A percentile compares a stretch with the other conserved stretches of the same genome.
Conservation (phyloP, 139 green algal species). For the Picochlorum sp. region DNA sequence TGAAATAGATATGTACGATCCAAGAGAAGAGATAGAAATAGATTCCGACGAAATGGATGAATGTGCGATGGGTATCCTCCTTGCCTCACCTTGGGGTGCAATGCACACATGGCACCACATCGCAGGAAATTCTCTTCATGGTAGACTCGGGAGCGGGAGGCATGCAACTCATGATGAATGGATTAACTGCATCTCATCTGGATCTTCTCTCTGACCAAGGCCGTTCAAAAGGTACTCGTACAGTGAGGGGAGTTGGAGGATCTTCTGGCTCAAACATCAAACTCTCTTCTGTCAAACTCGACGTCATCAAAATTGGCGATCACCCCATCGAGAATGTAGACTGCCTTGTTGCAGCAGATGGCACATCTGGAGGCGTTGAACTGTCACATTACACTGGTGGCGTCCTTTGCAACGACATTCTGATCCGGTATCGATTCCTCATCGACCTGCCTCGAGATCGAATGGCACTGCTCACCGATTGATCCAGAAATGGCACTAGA, state of each 20-base stretch:
- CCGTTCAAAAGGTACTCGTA: not conserved
- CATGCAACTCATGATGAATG: conserved; percentile 27
- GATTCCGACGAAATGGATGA: not conserved
- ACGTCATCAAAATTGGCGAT: not conserved
- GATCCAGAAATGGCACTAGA: no score
- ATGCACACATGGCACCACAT: not conserved
- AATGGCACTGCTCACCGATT: not conserved
- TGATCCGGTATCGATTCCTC: conserved; percentile 14
- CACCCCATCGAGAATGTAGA: conserved; percentile 5
- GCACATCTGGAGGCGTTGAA: conserved; percentile 11
- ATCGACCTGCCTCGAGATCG: conserved; percentile 18
- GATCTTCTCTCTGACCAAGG: not conserved
- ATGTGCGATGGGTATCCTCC: conserved; percentile 5
- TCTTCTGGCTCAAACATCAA: not conserved
- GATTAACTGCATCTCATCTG: conserved; percentile 8
- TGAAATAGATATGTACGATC: not conserved
- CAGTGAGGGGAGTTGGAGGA: conserved; percentile 5
- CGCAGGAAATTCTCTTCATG: conserved; percentile 16
- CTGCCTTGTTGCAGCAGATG: not conserved
- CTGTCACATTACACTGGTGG: conserved; percentile 20
- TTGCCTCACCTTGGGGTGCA: conserved; percentile 16
- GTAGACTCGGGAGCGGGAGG: conserved; percentile 28
- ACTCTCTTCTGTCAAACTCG: conserved; percentile 2
- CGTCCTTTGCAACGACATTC: conserved; percentile 18
- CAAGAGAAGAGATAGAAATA: not conserved